Evolutionary conservation across 306 rosid species (phyloP).

Genomic region (Potentilla sterilis): DNA sequence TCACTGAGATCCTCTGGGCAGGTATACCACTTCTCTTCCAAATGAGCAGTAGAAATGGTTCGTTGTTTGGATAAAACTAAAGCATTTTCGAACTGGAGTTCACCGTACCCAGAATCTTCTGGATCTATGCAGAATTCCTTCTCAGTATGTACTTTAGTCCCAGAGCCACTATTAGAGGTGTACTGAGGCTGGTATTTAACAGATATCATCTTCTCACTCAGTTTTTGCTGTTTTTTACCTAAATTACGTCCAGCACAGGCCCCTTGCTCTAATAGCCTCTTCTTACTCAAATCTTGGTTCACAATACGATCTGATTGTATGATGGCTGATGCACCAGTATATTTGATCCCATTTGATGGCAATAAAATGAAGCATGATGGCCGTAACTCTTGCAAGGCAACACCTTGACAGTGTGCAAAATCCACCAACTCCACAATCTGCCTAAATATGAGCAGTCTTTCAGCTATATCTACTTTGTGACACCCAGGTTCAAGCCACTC

Average conservation of each 20-base stretch:
- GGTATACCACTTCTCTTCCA: slow-evolving; percentile 65
- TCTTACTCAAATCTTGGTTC: slow-evolving; percentile 27
- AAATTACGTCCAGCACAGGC: slow-evolving; percentile 23
- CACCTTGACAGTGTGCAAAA: slow-evolving; percentile 51
- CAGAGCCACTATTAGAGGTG: not conserved
- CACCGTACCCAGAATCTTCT: slow-evolving; percentile 25
- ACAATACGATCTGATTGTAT: slow-evolving; percentile 18
- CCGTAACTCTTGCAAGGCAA: slow-evolving; percentile 47
- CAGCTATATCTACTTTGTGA: slow-evolving; percentile 30
- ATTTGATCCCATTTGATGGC: slow-evolving; percentile 43
- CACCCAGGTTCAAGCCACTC: slow-evolving; percentile 46
- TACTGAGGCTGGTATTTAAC: slow-evolving; percentile 24
- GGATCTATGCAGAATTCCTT: slow-evolving; percentile 18
- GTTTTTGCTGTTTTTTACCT: slow-evolving; percentile 40
- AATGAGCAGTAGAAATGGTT: slow-evolving; percentile 25
- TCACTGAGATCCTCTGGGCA: slow-evolving; percentile 52
- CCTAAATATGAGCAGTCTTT: slow-evolving; percentile 49
- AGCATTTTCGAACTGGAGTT: slow-evolving; percentile 15
- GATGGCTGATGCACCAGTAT: slow-evolving; percentile 40
- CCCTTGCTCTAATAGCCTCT: slow-evolving; percentile 40
- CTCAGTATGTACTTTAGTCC: slow-evolving; percentile 12
- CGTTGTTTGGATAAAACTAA: slow-evolving; percentile 25
- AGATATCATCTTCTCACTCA: slow-evolving; percentile 31
- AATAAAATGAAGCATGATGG: slow-evolving; percentile 52
- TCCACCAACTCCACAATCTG: slow-evolving; percentile 52